A percentile compares a stretch with the other conserved stretches of the same genome.
Evolutionary conservation across 78 protist genomes (phyloP).

Genomic region (Pigoraptor vietnamica): DNA sequence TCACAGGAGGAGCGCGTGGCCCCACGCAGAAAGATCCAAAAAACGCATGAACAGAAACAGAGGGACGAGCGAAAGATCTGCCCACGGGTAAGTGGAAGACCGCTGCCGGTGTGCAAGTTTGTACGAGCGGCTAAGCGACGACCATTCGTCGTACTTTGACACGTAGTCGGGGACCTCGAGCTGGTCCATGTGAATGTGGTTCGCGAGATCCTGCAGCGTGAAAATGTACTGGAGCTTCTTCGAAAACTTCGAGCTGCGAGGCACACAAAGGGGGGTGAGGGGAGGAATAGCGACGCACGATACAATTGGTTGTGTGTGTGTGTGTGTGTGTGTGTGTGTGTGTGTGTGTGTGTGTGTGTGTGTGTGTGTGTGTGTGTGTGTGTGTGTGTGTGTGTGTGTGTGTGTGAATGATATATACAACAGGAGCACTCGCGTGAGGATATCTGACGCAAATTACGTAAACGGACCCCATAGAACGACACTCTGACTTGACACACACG

Average conservation of each 20-base stretch:
- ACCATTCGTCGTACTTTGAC: slow-evolving; percentile 12
- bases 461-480: too few relatives aligned
- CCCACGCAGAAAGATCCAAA: too few relatives aligned
- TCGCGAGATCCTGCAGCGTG: slow-evolving; percentile 21
- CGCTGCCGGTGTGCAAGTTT: background rate
- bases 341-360: too few relatives aligned
- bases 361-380: too few relatives aligned
- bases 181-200: slow-evolving; percentile 29
- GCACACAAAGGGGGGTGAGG: background rate
- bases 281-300: background rate
- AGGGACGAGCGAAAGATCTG: background rate
- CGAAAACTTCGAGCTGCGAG: background rate
- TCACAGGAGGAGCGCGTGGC: too few relatives aligned
- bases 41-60: background rate
- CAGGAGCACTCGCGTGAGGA: background rate
- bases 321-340: background rate
- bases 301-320: background rate
- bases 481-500: too few relatives aligned
- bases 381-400: too few relatives aligned
- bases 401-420: background rate
- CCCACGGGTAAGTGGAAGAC: background rate
- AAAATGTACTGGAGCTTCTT: slow-evolving; percentile 16
- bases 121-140: background rate
- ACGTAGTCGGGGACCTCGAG: slow-evolving; percentile 28
- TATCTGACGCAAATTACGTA: background rate